Base-by-base conservation (phyloP, 306 rosid species). In the Ormosia semicastrata region DNA sequence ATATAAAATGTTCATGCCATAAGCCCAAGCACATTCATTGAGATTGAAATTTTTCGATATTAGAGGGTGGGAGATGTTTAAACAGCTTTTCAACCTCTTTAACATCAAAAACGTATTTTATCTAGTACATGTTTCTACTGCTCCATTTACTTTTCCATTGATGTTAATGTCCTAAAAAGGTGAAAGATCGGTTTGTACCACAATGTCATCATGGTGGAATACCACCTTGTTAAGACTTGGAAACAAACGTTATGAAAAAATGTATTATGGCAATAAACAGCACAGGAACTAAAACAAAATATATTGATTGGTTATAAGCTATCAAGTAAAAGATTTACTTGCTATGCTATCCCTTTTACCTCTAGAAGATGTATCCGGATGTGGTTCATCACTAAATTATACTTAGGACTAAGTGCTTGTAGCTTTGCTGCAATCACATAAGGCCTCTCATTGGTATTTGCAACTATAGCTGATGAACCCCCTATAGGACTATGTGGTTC, bases 381-480 rank as follows among this genome's bases (percentile, higher is more conserved):
- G 80, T 95, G 99, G 79, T 95, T 95, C 98, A 95, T 95, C 77
- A 95, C 87, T 14, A 98, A 95, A 86, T 95, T 95, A 85, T 95
- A 95, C 82, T 95, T 95, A 60, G 99, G 99, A 87, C 96, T 95
- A 36, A 95, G 93, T 71, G 98, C 98, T 82, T 95, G 99, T 62
- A 95, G 85, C 86, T 95, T 95, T 63, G 99, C 90, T 60, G 99
- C 99, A 82, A 95, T 87, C 44, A 93, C 87, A 3, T 82, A n/a
- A 36, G 99, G 99, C 71, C 92, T 93, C 72, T 95, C 99, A 3
- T 93, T 92, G 8, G 88, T 73, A 73, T 90, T 92, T 50, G 92
- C 86, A 39, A 93, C 94, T 75, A 95, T 95, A 82, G 98, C 97
- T 0, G 97, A 89, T 49, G 99, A 95, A 10, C 99, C 99, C 9